Percentiles rank a stretch among this genome's conserved stretches.
Evolutionary conservation across 2,329 filamentous ascomycete genomes (phyloP).

Genomic region (Berkeleyomyces rouxiae): DNA sequence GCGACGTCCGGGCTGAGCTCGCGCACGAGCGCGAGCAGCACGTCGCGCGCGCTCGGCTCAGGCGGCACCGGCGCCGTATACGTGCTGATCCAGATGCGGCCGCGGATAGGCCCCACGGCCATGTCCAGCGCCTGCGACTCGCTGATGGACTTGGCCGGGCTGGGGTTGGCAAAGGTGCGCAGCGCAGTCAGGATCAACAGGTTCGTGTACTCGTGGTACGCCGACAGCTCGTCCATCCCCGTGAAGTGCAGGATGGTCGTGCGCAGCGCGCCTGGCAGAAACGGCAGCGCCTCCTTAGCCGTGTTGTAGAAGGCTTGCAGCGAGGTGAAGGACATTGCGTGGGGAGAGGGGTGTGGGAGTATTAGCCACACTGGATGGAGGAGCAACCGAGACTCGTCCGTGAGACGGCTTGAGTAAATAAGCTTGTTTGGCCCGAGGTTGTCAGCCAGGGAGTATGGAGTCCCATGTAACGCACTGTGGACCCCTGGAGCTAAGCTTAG

Average conservation of each 20-base stretch:
- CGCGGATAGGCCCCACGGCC: slow-evolving; percentile 53
- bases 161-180: slow-evolving; percentile 37
- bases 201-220: slow-evolving; percentile 64
- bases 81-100: slow-evolving; percentile 65
- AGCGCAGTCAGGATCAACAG: slow-evolving; percentile 56
- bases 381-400: background rate
- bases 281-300: background rate
- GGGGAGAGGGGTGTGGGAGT: background rate
- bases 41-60: slow-evolving; percentile 37
- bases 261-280: slow-evolving; percentile 43
- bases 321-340: background rate
- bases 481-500: no score
- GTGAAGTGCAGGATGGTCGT: slow-evolving; percentile 48
- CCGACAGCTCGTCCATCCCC: slow-evolving; percentile 49
- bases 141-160: slow-evolving; percentile 34
- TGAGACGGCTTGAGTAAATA: no score
- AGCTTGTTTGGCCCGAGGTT: no score
- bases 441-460: no score
- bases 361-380: background rate
- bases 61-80: slow-evolving; percentile 46
- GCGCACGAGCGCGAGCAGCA: slow-evolving; percentile 40
- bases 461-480: no score
- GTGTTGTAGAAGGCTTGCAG: background rate
- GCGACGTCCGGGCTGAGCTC: slow-evolving; percentile 22
- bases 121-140: slow-evolving; percentile 46